These are phyloP conservation scores for Leccinum imitatum DNA, from an alignment of 768 basidiomycete species.

Conservation along the genomic window DNA sequence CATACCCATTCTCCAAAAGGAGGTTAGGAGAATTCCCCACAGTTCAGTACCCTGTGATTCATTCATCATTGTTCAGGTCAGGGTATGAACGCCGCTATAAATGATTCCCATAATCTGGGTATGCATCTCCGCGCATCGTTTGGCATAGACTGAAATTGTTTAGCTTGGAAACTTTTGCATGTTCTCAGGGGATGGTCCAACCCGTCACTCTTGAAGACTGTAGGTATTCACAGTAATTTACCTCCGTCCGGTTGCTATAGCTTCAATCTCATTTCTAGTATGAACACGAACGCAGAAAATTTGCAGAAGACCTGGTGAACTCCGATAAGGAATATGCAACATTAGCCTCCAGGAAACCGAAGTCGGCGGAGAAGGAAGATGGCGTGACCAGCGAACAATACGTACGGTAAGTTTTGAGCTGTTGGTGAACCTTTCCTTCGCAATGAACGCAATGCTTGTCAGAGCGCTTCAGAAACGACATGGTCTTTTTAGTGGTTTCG, in stretches of 20 bases:
- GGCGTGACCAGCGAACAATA: neutral
- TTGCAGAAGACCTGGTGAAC: neutral
- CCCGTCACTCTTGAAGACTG: neutral
- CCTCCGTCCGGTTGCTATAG: neutral
- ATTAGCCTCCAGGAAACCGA: neutral
- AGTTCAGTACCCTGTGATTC: neutral
- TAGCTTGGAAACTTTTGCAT: neutral
- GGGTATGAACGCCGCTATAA: neutral
- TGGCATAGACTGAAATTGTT: neutral
- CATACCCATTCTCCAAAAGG: neutral
- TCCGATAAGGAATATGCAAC: neutral
- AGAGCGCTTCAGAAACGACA: neutral
- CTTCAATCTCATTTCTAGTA: neutral
- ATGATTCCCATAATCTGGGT: neutral
- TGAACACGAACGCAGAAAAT: neutral
- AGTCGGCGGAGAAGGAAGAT: neutral
- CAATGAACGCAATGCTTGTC: neutral
- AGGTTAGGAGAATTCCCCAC: neutral
- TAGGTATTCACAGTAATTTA: neutral
- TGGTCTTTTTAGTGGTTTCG: neutral
- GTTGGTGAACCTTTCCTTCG: neutral
- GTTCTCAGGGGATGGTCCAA: neutral
- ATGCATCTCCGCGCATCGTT: neutral
- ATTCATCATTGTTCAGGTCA: neutral
- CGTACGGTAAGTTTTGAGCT: neutral